Evolutionary conservation across 768 basidiomycete genomes (phyloP).

Genomic region (Leccinellum rugosiceps): DNA sequence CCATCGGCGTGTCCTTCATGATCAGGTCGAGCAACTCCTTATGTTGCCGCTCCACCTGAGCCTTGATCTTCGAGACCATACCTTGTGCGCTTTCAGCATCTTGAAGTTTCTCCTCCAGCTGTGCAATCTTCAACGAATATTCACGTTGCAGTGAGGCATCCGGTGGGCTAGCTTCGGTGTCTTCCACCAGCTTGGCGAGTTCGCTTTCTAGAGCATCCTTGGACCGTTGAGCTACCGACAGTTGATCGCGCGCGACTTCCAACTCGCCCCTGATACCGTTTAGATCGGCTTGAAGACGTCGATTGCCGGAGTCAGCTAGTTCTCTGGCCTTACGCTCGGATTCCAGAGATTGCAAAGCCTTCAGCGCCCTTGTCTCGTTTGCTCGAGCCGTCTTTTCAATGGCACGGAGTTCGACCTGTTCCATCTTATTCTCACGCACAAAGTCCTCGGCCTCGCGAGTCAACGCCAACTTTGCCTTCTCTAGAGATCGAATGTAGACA

Average conservation of each 20-base stretch:
- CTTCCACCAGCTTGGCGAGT: slow-evolving; percentile 62
- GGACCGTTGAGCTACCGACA: slow-evolving; percentile 52
- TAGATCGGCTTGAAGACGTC: slow-evolving; percentile 60
- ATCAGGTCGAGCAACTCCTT: slow-evolving; percentile 70
- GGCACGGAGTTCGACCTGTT: slow-evolving; percentile 58
- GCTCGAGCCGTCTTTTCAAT: slow-evolving; percentile 65
- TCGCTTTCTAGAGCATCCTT: slow-evolving; percentile 67
- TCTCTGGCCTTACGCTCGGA: slow-evolving; percentile 66
- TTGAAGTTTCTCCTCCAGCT: slow-evolving; percentile 59
- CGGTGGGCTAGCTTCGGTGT: slow-evolving; percentile 50
- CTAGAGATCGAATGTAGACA: slow-evolving; percentile 79
- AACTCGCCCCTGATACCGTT: slow-evolving; percentile 53
- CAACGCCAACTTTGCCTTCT: slow-evolving; percentile 73
- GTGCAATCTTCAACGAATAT: slow-evolving; percentile 58
- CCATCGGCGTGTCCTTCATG: slow-evolving; percentile 51
- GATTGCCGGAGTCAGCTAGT: slow-evolving; percentile 58
- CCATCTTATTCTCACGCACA: slow-evolving; percentile 66
- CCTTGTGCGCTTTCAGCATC: slow-evolving; percentile 51
- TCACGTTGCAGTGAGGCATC: slow-evolving; percentile 60
- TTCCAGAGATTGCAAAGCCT: slow-evolving; percentile 58
- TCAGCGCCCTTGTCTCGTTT: slow-evolving; percentile 58
- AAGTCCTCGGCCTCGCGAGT: slow-evolving; percentile 83
- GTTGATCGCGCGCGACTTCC: slow-evolving; percentile 51
- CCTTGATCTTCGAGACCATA: slow-evolving; percentile 53
- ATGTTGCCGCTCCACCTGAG: slow-evolving; percentile 64